phyloP scores from a whole-genome alignment of 192 early-diverging fungal genomes.

The Funneliformis mosseae region DNA sequence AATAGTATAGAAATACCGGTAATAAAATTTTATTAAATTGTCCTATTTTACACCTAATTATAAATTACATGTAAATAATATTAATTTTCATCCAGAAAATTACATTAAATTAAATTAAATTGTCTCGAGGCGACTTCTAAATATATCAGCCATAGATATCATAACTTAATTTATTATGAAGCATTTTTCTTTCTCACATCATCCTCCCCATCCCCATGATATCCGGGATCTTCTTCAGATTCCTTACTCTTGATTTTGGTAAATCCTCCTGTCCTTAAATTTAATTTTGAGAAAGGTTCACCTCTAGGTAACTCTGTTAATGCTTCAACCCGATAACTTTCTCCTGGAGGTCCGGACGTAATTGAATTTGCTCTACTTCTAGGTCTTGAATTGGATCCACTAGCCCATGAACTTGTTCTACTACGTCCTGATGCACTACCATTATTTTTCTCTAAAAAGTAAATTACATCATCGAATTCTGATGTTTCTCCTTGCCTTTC shows the following conservation, averaged over 20 bases:
- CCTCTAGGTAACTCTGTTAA: constrained; percentile 49
- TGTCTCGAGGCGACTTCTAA: background rate
- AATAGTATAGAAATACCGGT: too few species aligned
- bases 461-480: constrained; percentile 56
- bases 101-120: background rate
- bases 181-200: background rate
- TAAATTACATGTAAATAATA: too few species aligned
- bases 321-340: constrained; percentile 53
- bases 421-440: constrained; percentile 47
- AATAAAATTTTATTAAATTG: too few species aligned
- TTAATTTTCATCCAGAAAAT: too few species aligned
- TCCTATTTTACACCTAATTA: too few species aligned
- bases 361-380: constrained; percentile 53
- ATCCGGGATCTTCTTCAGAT: constrained; percentile 24
- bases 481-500: constrained; percentile 46
- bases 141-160: background rate
- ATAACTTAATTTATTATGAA: background rate
- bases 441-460: constrained; percentile 51
- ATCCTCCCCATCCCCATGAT: constrained; percentile 33
- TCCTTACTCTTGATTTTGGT: constrained; percentile 11
- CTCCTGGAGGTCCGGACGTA: constrained; percentile 41
- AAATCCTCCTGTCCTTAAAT: background rate
- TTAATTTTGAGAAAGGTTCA: constrained; percentile 45
- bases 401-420: constrained; percentile 47
- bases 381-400: constrained; percentile 42